phyloP scores from a whole-genome alignment of 805 yeast species.

The Naumovozyma baii region DNA sequence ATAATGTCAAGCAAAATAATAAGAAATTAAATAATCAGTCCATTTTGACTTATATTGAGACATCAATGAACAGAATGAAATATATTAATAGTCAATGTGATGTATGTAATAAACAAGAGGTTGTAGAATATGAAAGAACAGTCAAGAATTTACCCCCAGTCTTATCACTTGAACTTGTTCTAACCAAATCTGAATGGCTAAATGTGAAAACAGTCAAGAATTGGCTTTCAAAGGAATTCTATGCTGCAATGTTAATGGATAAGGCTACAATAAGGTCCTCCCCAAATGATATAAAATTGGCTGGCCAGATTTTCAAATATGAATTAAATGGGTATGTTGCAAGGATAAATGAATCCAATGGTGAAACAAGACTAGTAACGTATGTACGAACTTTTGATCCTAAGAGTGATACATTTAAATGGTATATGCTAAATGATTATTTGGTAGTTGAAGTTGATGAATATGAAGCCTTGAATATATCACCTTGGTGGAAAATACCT shows the following conservation, averaged over 20 bases:
- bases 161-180: conserved; percentile 49
- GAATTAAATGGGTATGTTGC: conserved; percentile 64
- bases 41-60: conserved; percentile 50
- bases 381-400: conserved; percentile 39
- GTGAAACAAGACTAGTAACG: conserved; percentile 50
- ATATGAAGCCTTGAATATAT: conserved; percentile 66
- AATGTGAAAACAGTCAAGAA: conserved; percentile 39
- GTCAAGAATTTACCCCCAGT: conserved; percentile 56
- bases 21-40: conserved; percentile 31
- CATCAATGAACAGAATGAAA: conserved; percentile 44
- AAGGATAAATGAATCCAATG: conserved; percentile 47
- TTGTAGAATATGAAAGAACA: conserved; percentile 43
- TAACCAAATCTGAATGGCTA: conserved; percentile 46
- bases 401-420: conserved; percentile 30
- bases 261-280: conserved; percentile 31
- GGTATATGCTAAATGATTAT: conserved; percentile 90
- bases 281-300: conserved; percentile 22
- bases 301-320: conserved; percentile 36
- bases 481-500: conserved; percentile 77
- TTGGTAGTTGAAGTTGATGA: conserved; percentile 67
- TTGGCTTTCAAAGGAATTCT: conserved; percentile 59
- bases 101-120: conserved; percentile 41
- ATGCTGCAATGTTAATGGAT: conserved; percentile 34
- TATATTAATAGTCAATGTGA: conserved; percentile 46
- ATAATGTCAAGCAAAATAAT: conserved; percentile 20